Conservation (phyloP, 768 basidiomycete genomes). For the Grammothele lineata region DNA sequence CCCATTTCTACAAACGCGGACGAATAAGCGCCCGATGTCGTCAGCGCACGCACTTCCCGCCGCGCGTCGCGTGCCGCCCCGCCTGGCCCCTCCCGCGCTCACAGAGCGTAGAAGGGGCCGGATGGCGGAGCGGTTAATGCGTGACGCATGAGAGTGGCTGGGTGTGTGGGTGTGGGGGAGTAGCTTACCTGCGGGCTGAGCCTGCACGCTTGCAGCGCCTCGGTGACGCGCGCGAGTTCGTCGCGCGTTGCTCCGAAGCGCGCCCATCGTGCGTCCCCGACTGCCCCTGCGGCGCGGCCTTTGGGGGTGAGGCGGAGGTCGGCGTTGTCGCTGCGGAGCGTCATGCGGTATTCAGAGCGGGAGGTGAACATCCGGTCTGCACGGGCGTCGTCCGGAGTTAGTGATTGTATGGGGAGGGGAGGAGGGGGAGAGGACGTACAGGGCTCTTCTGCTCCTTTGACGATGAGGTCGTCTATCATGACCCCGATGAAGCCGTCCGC, state of each 20-base stretch:
- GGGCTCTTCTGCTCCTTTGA: constrained; percentile 88
- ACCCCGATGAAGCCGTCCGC: constrained; percentile 87
- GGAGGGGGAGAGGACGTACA: constrained; percentile 50
- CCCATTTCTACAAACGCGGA: no score
- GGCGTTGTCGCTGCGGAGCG: constrained; percentile 84
- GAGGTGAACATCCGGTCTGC: constrained; percentile 93
- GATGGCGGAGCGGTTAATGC: no score
- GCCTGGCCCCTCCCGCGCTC: no score
- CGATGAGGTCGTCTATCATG: constrained; percentile 87
- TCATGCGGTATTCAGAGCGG: constrained; percentile 87
- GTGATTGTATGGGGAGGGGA: neutral
- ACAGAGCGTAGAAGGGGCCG: no score
- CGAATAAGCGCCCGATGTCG: no score
- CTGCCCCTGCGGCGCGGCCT: constrained; percentile 46
- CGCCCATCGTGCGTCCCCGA: constrained; percentile 41
- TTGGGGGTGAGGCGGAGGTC: constrained; percentile 77
- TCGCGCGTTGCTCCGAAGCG: constrained; percentile 30
- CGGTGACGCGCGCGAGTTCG: constrained; percentile 31
- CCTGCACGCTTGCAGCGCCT: constrained; percentile 29
- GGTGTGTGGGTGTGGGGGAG: no score
- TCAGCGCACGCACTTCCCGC: no score
- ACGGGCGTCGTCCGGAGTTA: neutral
- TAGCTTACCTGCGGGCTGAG: constrained; percentile 44
- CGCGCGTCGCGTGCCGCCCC: no score
- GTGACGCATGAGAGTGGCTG: no score